A percentile compares a stretch with the other conserved stretches of the same genome.
Evolutionary conservation across 23 red algal species (phyloP).

Genomic region (Chondrus crispus): DNA sequence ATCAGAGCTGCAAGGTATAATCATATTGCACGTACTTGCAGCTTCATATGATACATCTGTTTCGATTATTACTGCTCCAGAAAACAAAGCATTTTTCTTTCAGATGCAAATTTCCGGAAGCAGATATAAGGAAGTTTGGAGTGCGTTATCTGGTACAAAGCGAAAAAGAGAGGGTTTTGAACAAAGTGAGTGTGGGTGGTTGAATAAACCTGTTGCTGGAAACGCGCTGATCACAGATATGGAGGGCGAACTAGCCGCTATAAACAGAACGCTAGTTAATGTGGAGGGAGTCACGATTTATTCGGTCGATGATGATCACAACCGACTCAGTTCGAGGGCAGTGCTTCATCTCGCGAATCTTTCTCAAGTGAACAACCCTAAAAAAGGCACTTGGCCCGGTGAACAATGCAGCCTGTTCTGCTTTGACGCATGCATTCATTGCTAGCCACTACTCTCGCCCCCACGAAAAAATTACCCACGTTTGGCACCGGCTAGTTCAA

Average conservation of each 20-base stretch:
- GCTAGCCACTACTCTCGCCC: background rate
- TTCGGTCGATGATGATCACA: background rate
- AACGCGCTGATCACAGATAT: conserved; percentile 23
- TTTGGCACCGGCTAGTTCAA: background rate
- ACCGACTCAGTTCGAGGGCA: background rate
- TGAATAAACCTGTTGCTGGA: background rate
- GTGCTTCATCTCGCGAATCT: background rate
- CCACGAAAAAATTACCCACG: background rate
- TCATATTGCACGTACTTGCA: conserved; percentile 14
- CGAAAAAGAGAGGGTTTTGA: background rate
- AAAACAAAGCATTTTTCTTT: background rate
- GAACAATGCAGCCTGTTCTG: background rate
- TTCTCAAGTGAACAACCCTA: conserved; percentile 13
- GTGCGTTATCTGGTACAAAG: background rate
- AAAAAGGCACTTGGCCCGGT: background rate
- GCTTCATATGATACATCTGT: background rate
- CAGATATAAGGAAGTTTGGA: background rate
- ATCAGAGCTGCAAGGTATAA: conserved; percentile 8
- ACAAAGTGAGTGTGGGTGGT: background rate
- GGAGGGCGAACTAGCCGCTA: background rate
- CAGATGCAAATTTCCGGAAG: background rate
- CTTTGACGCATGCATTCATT: background rate
- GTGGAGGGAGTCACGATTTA: background rate
- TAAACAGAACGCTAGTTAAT: background rate
- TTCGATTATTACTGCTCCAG: background rate